Evolutionary conservation across 345 rosid genomes (phyloP).

Genomic region (Citrus hindsii): DNA sequence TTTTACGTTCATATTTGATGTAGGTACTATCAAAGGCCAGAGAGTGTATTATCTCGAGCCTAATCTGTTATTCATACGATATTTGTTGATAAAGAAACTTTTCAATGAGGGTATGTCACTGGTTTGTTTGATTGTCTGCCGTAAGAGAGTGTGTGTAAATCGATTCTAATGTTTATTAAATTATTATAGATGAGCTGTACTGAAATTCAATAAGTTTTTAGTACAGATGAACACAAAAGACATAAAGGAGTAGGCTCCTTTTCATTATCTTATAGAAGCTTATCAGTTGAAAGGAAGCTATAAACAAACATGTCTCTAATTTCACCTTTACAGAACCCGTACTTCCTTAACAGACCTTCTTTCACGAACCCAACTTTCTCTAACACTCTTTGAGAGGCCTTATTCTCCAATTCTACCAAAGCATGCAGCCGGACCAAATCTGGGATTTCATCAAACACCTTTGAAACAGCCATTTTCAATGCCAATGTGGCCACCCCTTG

Average conservation of each 20-base stretch:
- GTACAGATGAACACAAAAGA: too few species aligned
- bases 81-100: too few species aligned
- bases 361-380: slow-evolving; percentile 59
- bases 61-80: too few species aligned
- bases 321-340: slow-evolving; percentile 41
- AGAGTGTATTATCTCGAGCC: too few species aligned
- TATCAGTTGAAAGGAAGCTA: slow-evolving; percentile 36
- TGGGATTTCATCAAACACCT: slow-evolving; percentile 29
- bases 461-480: slow-evolving; percentile 29
- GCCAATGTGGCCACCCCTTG: slow-evolving; percentile 37
- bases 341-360: slow-evolving; percentile 64
- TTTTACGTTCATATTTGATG: too few species aligned
- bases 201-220: too few species aligned
- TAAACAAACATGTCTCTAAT: slow-evolving; percentile 47
- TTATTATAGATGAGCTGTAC: too few species aligned
- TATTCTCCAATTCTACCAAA: slow-evolving; percentile 48
- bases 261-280: slow-evolving; percentile 2
- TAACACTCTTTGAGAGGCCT: slow-evolving; percentile 51
- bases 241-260: neutral
- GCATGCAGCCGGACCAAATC: slow-evolving; percentile 58
- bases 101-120: too few species aligned
- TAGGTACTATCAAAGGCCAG: too few species aligned
- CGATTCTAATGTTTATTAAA: too few species aligned
- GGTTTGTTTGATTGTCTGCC: too few species aligned
- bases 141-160: too few species aligned